Base-by-base conservation (phyloP, 2,329 filamentous ascomycete genomes). In the Colletotrichum limetticola region DNA sequence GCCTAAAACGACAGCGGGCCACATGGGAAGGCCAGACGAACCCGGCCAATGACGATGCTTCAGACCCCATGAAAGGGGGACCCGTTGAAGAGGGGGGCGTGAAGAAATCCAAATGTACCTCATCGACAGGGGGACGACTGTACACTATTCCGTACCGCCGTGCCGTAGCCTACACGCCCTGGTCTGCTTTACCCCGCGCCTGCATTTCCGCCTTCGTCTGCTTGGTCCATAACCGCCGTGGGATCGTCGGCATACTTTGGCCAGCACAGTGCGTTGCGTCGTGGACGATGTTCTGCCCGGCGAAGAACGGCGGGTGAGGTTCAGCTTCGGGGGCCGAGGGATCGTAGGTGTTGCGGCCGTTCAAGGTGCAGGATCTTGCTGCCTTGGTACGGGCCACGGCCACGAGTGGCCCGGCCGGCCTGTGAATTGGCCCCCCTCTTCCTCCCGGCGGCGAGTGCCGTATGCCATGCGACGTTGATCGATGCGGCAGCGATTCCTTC, bases 381-480 rank as follows among this genome's bases (percentile, higher is more conserved):
- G 67, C 67, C 55, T 58, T 66, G 55, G 53, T 24, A 46, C 61
- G 53, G 60, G 37, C 8, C 37, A 37, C 56, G 35, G 35, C 35
- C 35, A n/a, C 16, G 16, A n/a, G 16, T 46, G 16, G 16, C 4
- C 37, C 37, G 42, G 42, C 16, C 42, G 16, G 7, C 37, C 37
- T 46, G 24, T 26, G 14, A 7, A 7, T 24, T 1, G 49, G 49
- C 12, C 37, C 57, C 32, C 14, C 35, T 42, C 35, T 32, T 37
- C 9, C 19, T n/a, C 2, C 16, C 42, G 22, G 32, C 46, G 60
- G 30, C 24, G 35, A 35, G 19, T 55, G 56, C 24, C 28, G 58
- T 35, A 68, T 71, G 64, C 64, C 37, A 68, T 71, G 64, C 64
- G 57, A 19, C 42, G 56, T 62, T 57, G 68, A 71, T 71, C 68